These are phyloP conservation scores for Hyparrhenia diplandra DNA, from an alignment of 176 grass and related monocot genomes.

Conservation along the genomic window DNA sequence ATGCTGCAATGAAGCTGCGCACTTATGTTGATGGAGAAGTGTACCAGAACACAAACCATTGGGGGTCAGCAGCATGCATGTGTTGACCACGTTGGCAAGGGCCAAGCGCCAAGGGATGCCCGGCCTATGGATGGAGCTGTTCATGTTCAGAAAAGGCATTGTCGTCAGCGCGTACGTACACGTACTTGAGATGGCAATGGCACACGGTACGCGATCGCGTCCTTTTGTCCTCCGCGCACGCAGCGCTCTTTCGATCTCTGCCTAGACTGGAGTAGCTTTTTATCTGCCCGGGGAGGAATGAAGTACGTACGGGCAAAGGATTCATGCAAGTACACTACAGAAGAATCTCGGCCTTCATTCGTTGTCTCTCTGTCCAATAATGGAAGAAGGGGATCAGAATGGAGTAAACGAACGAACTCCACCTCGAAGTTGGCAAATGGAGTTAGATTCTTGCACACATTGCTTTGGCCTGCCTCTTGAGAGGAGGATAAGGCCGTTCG, in stretches of 20 bases:
- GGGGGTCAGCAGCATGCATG: neutral
- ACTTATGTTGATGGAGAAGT: neutral
- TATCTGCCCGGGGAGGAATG: neutral
- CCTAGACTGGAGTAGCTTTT: neutral
- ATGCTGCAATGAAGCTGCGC: neutral
- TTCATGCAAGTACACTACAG: conserved; percentile 23
- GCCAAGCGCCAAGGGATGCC: no score
- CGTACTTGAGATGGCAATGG: neutral
- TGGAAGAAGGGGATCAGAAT: conserved; percentile 5
- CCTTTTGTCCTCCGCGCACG: neutral
- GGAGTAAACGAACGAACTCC: conserved; percentile 27
- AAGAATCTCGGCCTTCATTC: conserved; percentile 15
- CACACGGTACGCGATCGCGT: conserved; percentile 9
- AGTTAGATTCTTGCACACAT: conserved; percentile 36
- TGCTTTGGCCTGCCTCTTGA: neutral
- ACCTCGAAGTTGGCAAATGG: conserved; percentile 36
- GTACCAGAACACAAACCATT: neutral
- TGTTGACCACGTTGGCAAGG: conserved; percentile 1
- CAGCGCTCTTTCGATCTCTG: no score
- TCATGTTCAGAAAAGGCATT: no score
- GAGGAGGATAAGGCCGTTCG: conserved; percentile 6
- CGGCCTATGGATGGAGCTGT: no score
- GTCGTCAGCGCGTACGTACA: no score
- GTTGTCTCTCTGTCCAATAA: conserved; percentile 26
- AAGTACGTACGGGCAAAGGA: conserved; percentile 37